Evolutionary conservation across 2,329 filamentous ascomycete genomes (phyloP), one percentile per base, ranked within the genome.

Genomic region (Cyphellophora attinorum): DNA sequence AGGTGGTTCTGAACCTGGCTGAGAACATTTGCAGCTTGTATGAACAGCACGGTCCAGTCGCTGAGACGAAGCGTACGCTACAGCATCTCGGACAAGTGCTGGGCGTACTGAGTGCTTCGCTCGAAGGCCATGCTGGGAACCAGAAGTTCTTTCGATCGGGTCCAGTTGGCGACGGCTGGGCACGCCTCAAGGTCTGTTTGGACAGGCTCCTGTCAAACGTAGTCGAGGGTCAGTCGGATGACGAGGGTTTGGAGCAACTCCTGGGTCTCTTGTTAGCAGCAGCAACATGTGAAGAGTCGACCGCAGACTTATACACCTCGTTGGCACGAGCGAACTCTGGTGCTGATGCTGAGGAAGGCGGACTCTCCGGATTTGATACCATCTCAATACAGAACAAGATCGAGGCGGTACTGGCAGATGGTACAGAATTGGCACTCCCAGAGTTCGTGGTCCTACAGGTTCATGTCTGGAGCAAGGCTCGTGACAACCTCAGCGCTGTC

Each of bases 251-350:
- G 29, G 83, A 93, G 47, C 81, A 88, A 56, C 68, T 93, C 3
- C 93, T 93, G 58, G 85, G 85, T 17, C 79, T 81, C 48, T 71
- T 95, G 6, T 68, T 94, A 32, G 75, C 83, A 4, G 89, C 93
- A 59, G 79, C 81, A 1, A 60, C 93, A 33, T 81, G 85, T 36
- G 81, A 93, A 54, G 77, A 85, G 51, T 73, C 77, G 29, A 67
- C 89, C 40, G 75, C 81, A 34, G 65, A 73, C 36, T 65, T 91
- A 31, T 91, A 44, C 34, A 37, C 36, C n/a, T 34, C 38, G 14
- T 29, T 37, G 12, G 39, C 41, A 4, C 38, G 35, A 25, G 33
- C 41, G 6, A 28, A n/a, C 12, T 33, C 28, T 11, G 25, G 27
- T 27, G 21, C 38, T 29, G 38, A 34, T 29, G 32, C 11, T 11